These are phyloP conservation scores for Trichophyton verrucosum DNA, from an alignment of 2,329 filamentous ascomycete genomes.

Conservation along the genomic window DNA sequence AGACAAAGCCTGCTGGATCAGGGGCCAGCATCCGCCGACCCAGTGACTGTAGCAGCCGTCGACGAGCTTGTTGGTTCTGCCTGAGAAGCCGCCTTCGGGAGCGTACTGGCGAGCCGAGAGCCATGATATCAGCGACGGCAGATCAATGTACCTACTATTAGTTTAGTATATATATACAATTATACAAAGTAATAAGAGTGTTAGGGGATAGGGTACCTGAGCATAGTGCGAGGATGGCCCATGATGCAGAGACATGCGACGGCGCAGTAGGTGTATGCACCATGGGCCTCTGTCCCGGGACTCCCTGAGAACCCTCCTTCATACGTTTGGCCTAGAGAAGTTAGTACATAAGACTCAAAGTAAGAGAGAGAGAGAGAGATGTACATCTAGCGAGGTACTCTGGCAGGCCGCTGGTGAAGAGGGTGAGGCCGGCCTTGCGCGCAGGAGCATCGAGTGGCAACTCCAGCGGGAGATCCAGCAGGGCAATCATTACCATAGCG, in stretches of 20 bases:
- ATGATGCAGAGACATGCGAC: constrained; percentile 79
- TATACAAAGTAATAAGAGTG: neutral
- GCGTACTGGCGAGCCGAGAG: constrained; percentile 78
- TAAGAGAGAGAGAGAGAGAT: constrained; percentile 22
- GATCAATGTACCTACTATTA: constrained; percentile 54
- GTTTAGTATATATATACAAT: neutral
- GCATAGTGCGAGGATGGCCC: constrained; percentile 60
- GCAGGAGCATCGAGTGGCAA: constrained; percentile 62
- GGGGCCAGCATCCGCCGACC: constrained; percentile 88
- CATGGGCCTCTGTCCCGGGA: constrained; percentile 83
- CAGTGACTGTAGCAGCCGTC: constrained; percentile 98
- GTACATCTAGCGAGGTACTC: constrained; percentile 72
- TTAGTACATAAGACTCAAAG: neutral
- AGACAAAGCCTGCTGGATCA: constrained; percentile 64
- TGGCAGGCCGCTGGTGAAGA: constrained; percentile 59
- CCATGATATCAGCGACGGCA: constrained; percentile 70
- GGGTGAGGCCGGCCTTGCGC: constrained; percentile 47
- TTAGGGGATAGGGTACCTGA: constrained; percentile 46
- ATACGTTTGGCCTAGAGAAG: constrained; percentile 63
- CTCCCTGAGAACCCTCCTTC: constrained; percentile 85
- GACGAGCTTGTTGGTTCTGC: constrained; percentile 92
- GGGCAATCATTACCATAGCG: constrained; percentile 67
- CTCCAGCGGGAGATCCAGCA: constrained; percentile 71
- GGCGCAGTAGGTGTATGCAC: constrained; percentile 91
- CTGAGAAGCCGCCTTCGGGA: constrained; percentile 85